phyloP scores from a whole-genome alignment of 495 filamentous ascomycete species.

The Daldinia caldariorum region DNA sequence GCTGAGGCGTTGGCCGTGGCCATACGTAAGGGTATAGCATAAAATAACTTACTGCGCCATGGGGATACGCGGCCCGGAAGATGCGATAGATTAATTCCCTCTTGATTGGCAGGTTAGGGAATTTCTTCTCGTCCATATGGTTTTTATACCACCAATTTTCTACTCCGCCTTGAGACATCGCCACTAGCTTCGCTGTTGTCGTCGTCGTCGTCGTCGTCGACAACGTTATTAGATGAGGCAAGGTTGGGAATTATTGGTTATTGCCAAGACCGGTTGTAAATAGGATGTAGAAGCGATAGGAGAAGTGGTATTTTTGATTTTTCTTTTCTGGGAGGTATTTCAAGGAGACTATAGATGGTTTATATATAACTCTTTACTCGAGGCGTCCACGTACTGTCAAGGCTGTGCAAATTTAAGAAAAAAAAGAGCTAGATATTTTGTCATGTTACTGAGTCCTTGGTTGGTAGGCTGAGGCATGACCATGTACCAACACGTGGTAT shows the following conservation, averaged over 20 bases:
- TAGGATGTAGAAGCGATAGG: neutral
- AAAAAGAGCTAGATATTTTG: slow-evolving; percentile 8
- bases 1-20: slow-evolving; percentile 22
- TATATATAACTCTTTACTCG: slow-evolving; percentile 4
- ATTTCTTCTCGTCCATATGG: slow-evolving; percentile 15
- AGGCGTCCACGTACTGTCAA: neutral
- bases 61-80: slow-evolving; percentile 37
- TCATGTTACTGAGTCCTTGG: slow-evolving; percentile 16
- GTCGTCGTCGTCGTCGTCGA: slow-evolving; percentile 19
- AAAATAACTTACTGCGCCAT: slow-evolving; percentile 38
- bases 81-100: slow-evolving; percentile 37
- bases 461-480: slow-evolving; percentile 19
- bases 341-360: neutral
- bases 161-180: neutral
- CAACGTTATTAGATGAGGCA: neutral
- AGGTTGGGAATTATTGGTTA: neutral
- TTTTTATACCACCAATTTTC: slow-evolving; percentile 33
- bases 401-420: slow-evolving; percentile 23
- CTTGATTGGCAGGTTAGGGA: slow-evolving; percentile 31
- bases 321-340: neutral
- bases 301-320: neutral
- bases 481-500: slow-evolving; percentile 27
- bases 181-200: slow-evolving; percentile 5
- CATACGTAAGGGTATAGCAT: neutral
- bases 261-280: slow-evolving; percentile 4